Percentiles rank a stretch among this genome's conserved stretches.
phyloP scores from a whole-genome alignment of 2,329 filamentous ascomycete genomes.

The Aspergillus sp. region DNA sequence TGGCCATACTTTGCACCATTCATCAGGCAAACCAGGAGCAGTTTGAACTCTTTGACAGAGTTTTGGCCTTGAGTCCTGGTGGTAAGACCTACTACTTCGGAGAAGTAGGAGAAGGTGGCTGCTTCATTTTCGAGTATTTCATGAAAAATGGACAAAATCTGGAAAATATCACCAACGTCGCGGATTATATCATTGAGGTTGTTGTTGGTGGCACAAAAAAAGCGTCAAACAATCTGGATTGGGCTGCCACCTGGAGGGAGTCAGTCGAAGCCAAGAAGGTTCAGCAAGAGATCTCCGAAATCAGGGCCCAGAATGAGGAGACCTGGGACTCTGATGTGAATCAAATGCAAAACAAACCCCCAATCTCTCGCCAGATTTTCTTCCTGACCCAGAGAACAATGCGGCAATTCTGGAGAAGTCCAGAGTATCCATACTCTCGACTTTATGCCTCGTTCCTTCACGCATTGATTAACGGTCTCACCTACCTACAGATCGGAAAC shows the following conservation, averaged over 20 bases:
- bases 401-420: conserved; percentile 69
- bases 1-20: conserved; percentile 69
- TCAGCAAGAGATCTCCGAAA: conserved; percentile 60
- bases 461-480: conserved; percentile 72
- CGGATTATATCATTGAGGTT: conserved; percentile 62
- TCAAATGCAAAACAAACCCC: conserved; percentile 29
- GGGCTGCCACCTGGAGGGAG: conserved; percentile 67
- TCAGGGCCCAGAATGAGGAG: conserved; percentile 51
- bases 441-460: conserved; percentile 66
- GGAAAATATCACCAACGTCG: conserved; percentile 60
- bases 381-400: conserved; percentile 69
- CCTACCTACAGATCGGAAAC: conserved; percentile 67
- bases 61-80: conserved; percentile 64
- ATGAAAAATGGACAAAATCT: conserved; percentile 59
- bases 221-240: conserved; percentile 56
- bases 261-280: conserved; percentile 59
- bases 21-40: conserved; percentile 66
- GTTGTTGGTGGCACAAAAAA: conserved; percentile 53
- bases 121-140: conserved; percentile 65
- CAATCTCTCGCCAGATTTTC: conserved; percentile 59
- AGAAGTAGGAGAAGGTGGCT: conserved; percentile 62
- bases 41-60: conserved; percentile 65
- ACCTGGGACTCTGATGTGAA: conserved; percentile 14
- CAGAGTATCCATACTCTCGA: conserved; percentile 71
- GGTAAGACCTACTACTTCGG: conserved; percentile 70